phyloP scores from a whole-genome alignment of 768 basidiomycete genomes.

The Mycena haematopus region DNA sequence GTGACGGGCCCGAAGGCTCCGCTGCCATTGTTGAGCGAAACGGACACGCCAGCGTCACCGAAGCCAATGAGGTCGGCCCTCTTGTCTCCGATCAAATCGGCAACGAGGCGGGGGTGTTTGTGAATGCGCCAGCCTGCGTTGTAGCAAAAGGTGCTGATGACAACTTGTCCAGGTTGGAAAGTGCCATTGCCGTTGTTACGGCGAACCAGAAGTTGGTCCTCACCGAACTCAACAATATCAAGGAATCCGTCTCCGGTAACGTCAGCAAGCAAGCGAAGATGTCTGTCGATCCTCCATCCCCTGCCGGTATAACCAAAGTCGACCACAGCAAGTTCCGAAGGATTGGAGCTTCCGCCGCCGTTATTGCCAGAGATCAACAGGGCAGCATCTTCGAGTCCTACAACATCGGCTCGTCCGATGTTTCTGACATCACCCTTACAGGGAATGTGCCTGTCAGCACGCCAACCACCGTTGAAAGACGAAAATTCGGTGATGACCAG shows the following conservation, averaged over 20 bases:
- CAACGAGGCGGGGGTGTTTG: neutral
- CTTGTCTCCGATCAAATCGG: neutral
- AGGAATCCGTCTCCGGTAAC: slow-evolving; percentile 8
- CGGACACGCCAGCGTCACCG: neutral
- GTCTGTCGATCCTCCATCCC: slow-evolving; percentile 2
- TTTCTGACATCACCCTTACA: slow-evolving; percentile 2
- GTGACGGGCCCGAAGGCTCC: neutral
- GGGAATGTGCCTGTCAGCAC: slow-evolving; percentile 6
- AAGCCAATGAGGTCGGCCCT: slow-evolving; percentile 1
- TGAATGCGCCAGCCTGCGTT: neutral
- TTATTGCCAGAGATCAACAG: slow-evolving; percentile 1
- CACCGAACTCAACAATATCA: slow-evolving; percentile 6
- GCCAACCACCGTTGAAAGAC: neutral
- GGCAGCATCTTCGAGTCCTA: slow-evolving; percentile 1
- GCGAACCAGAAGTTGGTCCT: slow-evolving; percentile 1
- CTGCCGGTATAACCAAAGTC: slow-evolving; percentile 1
- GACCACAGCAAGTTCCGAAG: neutral
- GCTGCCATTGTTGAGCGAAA: neutral
- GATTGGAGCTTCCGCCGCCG: neutral
- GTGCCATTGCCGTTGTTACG: slow-evolving; percentile 12
- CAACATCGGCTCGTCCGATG: slow-evolving; percentile 1
- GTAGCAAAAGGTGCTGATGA: neutral
- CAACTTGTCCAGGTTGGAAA: neutral
- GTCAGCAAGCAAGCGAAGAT: slow-evolving; percentile 6
- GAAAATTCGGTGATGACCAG: slow-evolving; percentile 4